Evolutionary conservation across 768 basidiomycete genomes (phyloP), one percentile per base, ranked within the genome.

Genomic region (Hygrophorus russula): DNA sequence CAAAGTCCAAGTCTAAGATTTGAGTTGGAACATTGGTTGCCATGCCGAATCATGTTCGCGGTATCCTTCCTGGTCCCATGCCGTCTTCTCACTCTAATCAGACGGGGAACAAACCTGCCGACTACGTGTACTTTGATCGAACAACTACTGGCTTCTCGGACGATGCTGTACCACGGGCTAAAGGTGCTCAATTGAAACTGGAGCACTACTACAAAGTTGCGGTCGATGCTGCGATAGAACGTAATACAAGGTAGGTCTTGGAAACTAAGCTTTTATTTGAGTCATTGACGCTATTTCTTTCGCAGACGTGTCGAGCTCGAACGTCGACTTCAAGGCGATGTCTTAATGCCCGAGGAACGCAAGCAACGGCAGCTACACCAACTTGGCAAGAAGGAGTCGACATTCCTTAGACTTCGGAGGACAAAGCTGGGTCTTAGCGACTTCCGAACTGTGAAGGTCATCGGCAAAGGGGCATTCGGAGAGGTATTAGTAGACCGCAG

Each of bases 391-490:
- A 87, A 88, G 53, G 91, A 94, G 62, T 82, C 80, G 2, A 84
- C 82, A 5, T 97, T 82, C 61, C 74, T 99, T 46, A 79, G 96
- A 8, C 70, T 97, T 41, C 73, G 82, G 44, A 71, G 94, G 39
- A 97, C 96, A 20, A 87, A 86, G 54, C 72, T 99, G 9, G 90
- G 92, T 2, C 66, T 97, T 46, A 80, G 84, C 48, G 85, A 98
- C 62, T 99, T 99, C 66, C 71, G 82, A 51, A 98, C 94, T 3
- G 90, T 99, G 55, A 98, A 98, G 60, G 92, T 99, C 36, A 99
- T 99, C 52, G 96, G 96, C 15, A 97, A 96, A 64, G 96, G 96
- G 49, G 96, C 96, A 13, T 99, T 99, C 55, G 93, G 96, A 59
- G 94, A 99, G 69, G 91, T 89, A 55, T 31, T 75, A 60, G 17